phyloP scores from a whole-genome alignment of 768 basidiomycete genomes.

The Stropharia rugosoannulata region DNA sequence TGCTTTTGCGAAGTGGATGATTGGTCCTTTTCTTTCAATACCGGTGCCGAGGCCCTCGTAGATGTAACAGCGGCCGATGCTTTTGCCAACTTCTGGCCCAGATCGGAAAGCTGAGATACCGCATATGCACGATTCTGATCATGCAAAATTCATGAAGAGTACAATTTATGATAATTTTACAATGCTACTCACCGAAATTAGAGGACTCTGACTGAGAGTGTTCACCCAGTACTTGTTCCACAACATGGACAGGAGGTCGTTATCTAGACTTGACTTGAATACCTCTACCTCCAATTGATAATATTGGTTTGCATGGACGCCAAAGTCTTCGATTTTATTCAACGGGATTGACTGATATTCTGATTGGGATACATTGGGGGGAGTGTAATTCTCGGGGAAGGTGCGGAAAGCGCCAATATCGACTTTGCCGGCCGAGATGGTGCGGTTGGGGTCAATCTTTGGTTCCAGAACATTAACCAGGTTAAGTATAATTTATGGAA shows the following conservation, averaged over 20 bases:
- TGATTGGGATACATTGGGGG: constrained; percentile 64
- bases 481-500: background rate
- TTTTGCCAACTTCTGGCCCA: constrained; percentile 86
- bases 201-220: constrained; percentile 88
- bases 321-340: constrained; percentile 98
- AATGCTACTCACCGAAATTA: constrained; percentile 76
- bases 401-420: constrained; percentile 99
- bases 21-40: constrained; percentile 50
- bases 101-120: constrained; percentile 85
- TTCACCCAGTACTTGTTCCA: constrained; percentile 99
- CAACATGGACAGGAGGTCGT: constrained; percentile 80
- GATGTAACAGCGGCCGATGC: constrained; percentile 56
- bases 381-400: constrained; percentile 93
- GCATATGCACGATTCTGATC: constrained; percentile 92
- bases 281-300: constrained; percentile 94
- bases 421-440: constrained; percentile 96
- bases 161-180: background rate
- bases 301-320: constrained; percentile 96
- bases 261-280: constrained; percentile 90
- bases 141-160: background rate
- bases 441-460: constrained; percentile 97
- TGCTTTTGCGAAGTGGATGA: constrained; percentile 32
- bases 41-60: constrained; percentile 58
- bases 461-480: constrained; percentile 1
- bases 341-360: constrained; percentile 97